phyloP scores from a whole-genome alignment of 345 rosid genomes.

The Eucalyptus marginata region DNA sequence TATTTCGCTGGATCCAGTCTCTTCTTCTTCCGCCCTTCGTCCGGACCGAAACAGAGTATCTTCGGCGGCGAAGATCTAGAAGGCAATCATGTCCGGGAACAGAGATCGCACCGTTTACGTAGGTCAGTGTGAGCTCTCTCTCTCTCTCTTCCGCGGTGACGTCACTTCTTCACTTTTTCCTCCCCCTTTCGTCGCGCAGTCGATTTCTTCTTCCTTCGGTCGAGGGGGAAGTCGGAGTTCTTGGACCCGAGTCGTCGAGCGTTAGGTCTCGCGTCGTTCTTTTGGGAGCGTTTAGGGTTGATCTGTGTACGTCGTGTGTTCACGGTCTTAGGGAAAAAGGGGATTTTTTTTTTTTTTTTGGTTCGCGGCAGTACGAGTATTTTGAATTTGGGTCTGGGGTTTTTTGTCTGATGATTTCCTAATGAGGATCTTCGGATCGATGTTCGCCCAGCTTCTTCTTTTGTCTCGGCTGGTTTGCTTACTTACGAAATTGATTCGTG shows the following conservation, averaged over 20 bases:
- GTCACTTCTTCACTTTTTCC: neutral
- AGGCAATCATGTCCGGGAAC: slow-evolving; percentile 31
- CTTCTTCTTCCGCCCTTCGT: neutral
- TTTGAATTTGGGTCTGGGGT: neutral
- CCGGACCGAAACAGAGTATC: neutral
- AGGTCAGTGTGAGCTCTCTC: slow-evolving; percentile 11
- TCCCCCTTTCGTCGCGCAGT: neutral
- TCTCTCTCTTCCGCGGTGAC: neutral
- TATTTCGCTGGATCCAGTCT: neutral
- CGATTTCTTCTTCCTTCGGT: neutral
- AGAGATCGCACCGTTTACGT: slow-evolving; percentile 45
- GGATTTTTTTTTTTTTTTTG: neutral
- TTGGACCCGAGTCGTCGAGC: neutral
- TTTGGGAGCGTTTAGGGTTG: neutral
- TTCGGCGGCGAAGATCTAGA: neutral
- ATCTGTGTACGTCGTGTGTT: neutral
- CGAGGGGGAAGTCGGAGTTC: neutral
- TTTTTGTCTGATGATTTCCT: neutral
- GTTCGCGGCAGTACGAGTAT: neutral
- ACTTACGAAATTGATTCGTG: neutral
- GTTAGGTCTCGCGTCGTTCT: neutral
- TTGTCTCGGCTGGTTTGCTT: neutral
- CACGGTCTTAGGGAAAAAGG: neutral
- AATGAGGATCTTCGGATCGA: neutral
- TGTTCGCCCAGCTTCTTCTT: neutral